Evolutionary conservation across 2,329 filamentous ascomycete species (phyloP).

Genomic region (Cladosporium sp.): DNA sequence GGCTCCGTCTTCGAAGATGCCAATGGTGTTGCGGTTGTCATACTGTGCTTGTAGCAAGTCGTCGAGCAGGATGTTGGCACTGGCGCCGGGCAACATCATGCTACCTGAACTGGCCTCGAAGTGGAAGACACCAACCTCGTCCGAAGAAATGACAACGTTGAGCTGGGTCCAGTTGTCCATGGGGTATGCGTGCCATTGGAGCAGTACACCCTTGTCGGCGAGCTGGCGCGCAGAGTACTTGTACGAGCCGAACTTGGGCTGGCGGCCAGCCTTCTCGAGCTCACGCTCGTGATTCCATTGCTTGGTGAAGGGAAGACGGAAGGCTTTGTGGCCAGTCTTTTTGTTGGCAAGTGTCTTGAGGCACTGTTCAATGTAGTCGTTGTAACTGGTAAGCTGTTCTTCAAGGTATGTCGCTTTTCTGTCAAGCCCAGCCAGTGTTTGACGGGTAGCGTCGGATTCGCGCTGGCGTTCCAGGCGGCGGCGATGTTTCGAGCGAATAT

Average conservation of each 20-base stretch:
- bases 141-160: conserved; percentile 90
- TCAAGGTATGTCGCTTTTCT: conserved; percentile 91
- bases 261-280: conserved; percentile 84
- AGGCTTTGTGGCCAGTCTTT: conserved; percentile 69
- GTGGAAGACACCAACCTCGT: conserved; percentile 90
- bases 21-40: conserved; percentile 94
- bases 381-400: conserved; percentile 93
- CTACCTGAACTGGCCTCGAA: conserved; percentile 87
- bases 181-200: conserved; percentile 82
- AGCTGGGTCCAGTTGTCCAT: conserved; percentile 87
- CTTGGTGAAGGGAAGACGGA: conserved; percentile 94
- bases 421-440: conserved; percentile 73
- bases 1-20: conserved; percentile 66
- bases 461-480: conserved; percentile 87
- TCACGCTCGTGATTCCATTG: conserved; percentile 99
- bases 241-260: conserved; percentile 96
- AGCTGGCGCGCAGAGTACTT: conserved; percentile 92
- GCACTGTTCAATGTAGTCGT: conserved; percentile 98
- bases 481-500: conserved; percentile 96
- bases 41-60: conserved; percentile 96
- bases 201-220: conserved; percentile 88
- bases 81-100: conserved; percentile 94
- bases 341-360: conserved; percentile 97
- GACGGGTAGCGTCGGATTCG: conserved; percentile 79
- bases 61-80: conserved; percentile 83